Conservation (phyloP, 2,329 filamentous ascomycete genomes). For the Tolypocladium tundrense region DNA sequence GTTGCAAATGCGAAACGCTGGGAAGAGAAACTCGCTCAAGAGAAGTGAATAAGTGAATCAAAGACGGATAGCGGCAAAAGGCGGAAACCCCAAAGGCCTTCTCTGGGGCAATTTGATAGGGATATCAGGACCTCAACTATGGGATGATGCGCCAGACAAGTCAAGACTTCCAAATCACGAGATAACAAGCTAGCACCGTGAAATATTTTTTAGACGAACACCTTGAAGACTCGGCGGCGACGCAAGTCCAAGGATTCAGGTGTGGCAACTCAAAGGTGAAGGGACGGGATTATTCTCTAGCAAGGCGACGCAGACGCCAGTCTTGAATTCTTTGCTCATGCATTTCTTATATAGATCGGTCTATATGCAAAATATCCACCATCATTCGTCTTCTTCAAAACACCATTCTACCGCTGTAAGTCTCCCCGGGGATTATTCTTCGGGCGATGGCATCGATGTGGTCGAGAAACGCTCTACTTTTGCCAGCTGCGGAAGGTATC, state of each 20-base stretch:
- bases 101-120: not conserved
- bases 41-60: not conserved
- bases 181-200: not conserved
- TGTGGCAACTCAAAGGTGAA: not conserved
- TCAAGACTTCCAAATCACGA: not conserved
- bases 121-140: not conserved
- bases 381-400: not conserved
- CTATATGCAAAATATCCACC: not conserved
- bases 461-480: not conserved
- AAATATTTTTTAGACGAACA: not conserved
- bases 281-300: not conserved
- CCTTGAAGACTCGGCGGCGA: not conserved
- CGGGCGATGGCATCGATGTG: not conserved
- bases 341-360: no score
- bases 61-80: not conserved
- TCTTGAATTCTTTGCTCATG: not conserved
- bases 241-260: no score
- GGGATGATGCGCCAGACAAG: not conserved
- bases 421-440: not conserved
- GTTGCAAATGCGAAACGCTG: not conserved
- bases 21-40: not conserved
- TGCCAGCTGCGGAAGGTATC: conserved; percentile 74
- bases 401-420: not conserved
- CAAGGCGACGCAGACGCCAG: not conserved
- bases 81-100: not conserved